Evolutionary conservation across 306 rosid species (phyloP).

Genomic region (Betula pendula): DNA sequence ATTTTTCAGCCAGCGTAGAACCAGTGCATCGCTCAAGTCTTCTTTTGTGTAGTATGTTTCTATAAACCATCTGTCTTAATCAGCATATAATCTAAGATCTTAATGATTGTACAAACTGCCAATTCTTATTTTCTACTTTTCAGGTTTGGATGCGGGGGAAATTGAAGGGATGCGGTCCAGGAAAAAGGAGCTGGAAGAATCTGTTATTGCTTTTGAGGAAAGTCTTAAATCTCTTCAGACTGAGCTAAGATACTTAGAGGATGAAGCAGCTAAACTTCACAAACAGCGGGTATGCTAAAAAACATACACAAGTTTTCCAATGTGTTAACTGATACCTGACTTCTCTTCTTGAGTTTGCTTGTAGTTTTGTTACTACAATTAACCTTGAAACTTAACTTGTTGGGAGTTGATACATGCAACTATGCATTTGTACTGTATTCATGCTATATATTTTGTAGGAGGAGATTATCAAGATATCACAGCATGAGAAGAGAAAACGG

Average conservation of each 20-base stretch:
- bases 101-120: conserved; percentile 9
- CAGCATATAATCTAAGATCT: conserved; percentile 1
- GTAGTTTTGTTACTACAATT: not conserved
- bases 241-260: conserved; percentile 49
- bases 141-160: conserved; percentile 71
- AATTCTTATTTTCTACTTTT: conserved; percentile 17
- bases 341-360: not conserved
- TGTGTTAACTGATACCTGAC: not conserved
- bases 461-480: conserved; percentile 39
- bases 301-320: conserved; percentile 1
- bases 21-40: conserved; percentile 53
- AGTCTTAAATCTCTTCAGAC: conserved; percentile 43
- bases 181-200: conserved; percentile 61
- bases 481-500: conserved; percentile 50
- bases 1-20: conserved; percentile 71
- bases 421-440: conserved; percentile 14
- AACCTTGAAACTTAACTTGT: conserved; percentile 5
- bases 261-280: conserved; percentile 68
- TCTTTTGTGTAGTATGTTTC: conserved; percentile 60
- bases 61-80: conserved; percentile 13
- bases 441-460: conserved; percentile 50
- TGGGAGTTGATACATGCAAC: conserved; percentile 2
- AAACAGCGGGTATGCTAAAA: conserved; percentile 59
- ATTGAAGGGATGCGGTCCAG: conserved; percentile 57
- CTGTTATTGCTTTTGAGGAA: conserved; percentile 49